These are phyloP conservation scores for Xerocomellus chrysenteron DNA, from an alignment of 768 basidiomycete genomes.

Conservation along the genomic window DNA sequence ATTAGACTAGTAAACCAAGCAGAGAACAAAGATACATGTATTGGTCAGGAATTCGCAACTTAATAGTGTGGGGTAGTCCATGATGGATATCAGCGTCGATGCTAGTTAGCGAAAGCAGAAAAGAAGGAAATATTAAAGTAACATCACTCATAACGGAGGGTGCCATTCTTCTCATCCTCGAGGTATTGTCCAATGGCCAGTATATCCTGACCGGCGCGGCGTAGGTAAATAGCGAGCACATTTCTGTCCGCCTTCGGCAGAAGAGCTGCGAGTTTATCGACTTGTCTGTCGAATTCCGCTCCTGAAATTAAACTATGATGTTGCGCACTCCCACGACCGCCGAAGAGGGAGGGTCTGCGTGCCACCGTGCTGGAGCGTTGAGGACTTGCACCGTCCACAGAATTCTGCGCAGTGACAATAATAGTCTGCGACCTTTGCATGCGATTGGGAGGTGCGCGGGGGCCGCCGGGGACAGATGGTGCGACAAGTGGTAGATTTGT, in stretches of 20 bases:
- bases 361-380: constrained; percentile 34
- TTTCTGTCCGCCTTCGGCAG: constrained; percentile 70
- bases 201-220: constrained; percentile 74
- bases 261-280: constrained; percentile 68
- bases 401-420: constrained; percentile 39
- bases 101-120: constrained; percentile 8
- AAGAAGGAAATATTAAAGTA: neutral
- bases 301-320: constrained; percentile 9
- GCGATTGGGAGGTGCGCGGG: constrained; percentile 65
- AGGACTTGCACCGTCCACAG: constrained; percentile 11
- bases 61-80: constrained; percentile 13
- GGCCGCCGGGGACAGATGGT: constrained; percentile 70
- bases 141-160: constrained; percentile 40
- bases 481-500: constrained; percentile 31
- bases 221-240: constrained; percentile 69
- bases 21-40: constrained; percentile 25
- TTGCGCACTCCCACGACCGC: constrained; percentile 19
- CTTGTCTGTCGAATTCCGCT: constrained; percentile 60
- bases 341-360: constrained; percentile 31
- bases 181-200: constrained; percentile 85
- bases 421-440: constrained; percentile 69
- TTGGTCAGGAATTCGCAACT: constrained; percentile 4
- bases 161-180: constrained; percentile 80
- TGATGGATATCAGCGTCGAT: constrained; percentile 11
- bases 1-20: constrained; percentile 15